Evolutionary conservation across 2,329 filamentous ascomycete genomes (phyloP), one percentile per base, ranked within the genome.

Genomic region (Rutstroemia sp.): DNA sequence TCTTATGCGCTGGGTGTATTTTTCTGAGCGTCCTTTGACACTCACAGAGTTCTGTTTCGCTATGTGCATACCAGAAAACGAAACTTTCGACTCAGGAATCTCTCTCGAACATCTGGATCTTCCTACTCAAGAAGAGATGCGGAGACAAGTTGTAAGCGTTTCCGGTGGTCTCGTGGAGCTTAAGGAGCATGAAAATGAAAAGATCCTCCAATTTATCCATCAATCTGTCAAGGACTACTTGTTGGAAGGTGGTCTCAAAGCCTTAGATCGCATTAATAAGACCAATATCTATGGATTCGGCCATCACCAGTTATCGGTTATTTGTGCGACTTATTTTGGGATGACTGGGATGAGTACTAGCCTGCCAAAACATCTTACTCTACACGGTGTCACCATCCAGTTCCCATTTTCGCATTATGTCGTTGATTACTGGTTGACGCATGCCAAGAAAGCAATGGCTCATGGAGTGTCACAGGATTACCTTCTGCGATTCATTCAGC

Each of bases 151-250:
- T 12, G 41, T 7, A 14, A 61, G 59, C 21, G 30, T 57, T 7
- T 60, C 57, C 12, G 59, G 59, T 1, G 62, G 57, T n/a, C 54
- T 63, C 2, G 45, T 60, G 21, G 58, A 62, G 48, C 10, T 10
- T 30, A 6, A 30, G 2, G 7, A 30, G 27, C 8, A 10, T 10
- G 19, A 27, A 18, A 23, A 49, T 16, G 21, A 37, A 37, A 48
- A 54, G n/a, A 67, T 59, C 0, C 69, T 74, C 14, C 73, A 74
- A 57, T 74, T 71, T 52, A 70, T 71, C 49, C 68, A 71, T 49
- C 66, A 69, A 59, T 68, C 66, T 6, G 61, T 73, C 56, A 60
- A 66, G 42, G 70, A 74, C 34, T 74, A 70, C 54, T 59, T 75
- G 12, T 58, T 72, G 2, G 67, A 69, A 55, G 65, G 70, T 49